These are phyloP conservation scores for Fusarium decemcellulare DNA, from an alignment of 2,329 filamentous ascomycete species.

Conservation along the genomic window DNA sequence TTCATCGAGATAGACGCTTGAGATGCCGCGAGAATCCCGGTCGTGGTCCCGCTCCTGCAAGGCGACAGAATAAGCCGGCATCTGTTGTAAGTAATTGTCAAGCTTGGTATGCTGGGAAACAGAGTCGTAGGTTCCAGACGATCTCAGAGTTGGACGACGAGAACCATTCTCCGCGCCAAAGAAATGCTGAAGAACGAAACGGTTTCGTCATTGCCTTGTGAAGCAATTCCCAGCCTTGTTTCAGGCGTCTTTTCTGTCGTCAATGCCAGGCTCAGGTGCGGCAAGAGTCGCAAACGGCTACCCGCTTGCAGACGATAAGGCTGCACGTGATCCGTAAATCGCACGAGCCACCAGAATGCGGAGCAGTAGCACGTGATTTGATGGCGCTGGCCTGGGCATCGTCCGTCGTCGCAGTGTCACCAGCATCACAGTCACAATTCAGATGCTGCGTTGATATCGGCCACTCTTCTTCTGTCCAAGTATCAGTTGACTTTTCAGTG, in stretches of 20 bases:
- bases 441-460: slow-evolving; percentile 50
- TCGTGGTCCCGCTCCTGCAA: slow-evolving; percentile 31
- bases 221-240: slow-evolving; percentile 7
- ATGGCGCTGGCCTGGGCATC: slow-evolving; percentile 36
- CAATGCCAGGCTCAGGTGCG: background rate
- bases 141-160: background rate
- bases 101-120: background rate
- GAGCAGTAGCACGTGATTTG: slow-evolving; percentile 46
- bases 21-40: slow-evolving; percentile 24
- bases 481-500: slow-evolving; percentile 57
- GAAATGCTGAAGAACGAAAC: background rate
- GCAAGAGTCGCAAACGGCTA: background rate
- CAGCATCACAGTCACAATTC: slow-evolving; percentile 41
- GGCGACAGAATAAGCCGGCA: slow-evolving; percentile 10
- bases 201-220: background rate
- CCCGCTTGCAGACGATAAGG: slow-evolving; percentile 12
- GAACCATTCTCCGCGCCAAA: background rate
- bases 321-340: slow-evolving; percentile 43
- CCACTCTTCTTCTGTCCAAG: slow-evolving; percentile 56
- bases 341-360: slow-evolving; percentile 43
- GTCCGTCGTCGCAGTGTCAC: slow-evolving; percentile 42
- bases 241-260: background rate
- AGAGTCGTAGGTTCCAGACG: background rate
- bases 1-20: slow-evolving; percentile 22
- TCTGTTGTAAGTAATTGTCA: background rate